A percentile compares a stretch with the other conserved stretches of the same genome.
Conservation (phyloP, 768 basidiomycete genomes). For the Clathrus columnatus region DNA sequence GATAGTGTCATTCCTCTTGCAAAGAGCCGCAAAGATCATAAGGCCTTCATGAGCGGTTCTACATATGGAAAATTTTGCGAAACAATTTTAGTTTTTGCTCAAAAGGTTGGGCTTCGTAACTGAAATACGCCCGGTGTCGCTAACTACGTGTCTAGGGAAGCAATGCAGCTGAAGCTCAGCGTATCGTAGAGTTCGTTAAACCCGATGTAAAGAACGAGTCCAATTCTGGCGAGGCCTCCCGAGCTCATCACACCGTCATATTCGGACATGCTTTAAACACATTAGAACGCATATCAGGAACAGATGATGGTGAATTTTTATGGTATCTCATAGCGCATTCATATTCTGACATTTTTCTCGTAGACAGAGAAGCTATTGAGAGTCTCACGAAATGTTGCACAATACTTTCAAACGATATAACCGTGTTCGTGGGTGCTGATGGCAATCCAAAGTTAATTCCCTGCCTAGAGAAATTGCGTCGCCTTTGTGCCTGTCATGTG, state of each 20-base stretch:
- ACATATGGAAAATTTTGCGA: conserved; percentile 40
- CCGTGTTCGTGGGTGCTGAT: neutral
- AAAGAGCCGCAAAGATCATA: neutral
- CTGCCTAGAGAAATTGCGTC: conserved; percentile 2
- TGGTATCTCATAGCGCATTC: neutral
- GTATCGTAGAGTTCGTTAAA: neutral
- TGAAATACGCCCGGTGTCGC: too few relatives aligned
- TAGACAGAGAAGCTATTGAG: neutral
- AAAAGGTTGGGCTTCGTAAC: conserved; percentile 27
- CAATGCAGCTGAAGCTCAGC: neutral
- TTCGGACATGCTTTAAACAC: conserved; percentile 13
- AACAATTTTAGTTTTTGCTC: conserved; percentile 33
- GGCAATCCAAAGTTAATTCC: neutral
- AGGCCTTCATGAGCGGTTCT: conserved; percentile 36
- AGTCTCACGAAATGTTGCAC: neutral
- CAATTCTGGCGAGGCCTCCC: neutral
- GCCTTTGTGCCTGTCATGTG: neutral
- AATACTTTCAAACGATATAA: neutral
- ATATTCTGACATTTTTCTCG: neutral
- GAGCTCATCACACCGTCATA: conserved; percentile 9
- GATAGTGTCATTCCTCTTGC: neutral
- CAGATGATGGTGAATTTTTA: neutral
- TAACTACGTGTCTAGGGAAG: conserved; percentile 6
- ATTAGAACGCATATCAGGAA: conserved; percentile 1
- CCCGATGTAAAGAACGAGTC: neutral